Conservation (phyloP, 2,329 filamentous ascomycete genomes). For the Colletotrichum sp. region DNA sequence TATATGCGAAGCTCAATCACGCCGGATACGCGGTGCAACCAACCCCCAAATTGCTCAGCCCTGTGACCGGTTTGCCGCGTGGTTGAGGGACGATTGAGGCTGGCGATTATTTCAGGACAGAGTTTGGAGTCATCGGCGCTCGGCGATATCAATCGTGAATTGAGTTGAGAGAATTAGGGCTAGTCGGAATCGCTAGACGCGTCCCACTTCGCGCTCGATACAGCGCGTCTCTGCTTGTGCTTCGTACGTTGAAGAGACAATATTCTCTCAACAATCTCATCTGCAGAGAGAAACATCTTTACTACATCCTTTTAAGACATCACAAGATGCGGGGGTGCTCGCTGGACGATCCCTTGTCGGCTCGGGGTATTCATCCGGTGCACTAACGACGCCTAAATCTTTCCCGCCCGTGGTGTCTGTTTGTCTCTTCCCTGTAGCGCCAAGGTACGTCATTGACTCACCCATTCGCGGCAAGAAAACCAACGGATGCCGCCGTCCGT, state of each 20-base stretch:
- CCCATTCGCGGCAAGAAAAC: not conserved
- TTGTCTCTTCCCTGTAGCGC: not conserved
- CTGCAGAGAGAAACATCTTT: not conserved
- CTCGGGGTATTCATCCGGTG: not conserved
- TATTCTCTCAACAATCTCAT: not conserved
- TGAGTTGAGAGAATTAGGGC: not conserved
- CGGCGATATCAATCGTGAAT: not conserved
- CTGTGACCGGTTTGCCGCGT: not conserved
- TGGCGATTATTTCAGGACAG: not conserved
- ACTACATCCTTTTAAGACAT: not conserved
- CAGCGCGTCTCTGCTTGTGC: not conserved
- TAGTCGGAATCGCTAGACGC: not conserved
- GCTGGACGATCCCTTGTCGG: not conserved
- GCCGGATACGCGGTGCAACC: not conserved
- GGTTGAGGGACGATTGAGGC: not conserved
- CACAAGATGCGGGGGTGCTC: not conserved
- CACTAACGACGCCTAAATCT: not conserved
- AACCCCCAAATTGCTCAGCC: not conserved
- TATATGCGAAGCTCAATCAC: not conserved
- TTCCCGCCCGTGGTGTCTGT: not conserved
- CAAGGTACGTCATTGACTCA: not conserved
- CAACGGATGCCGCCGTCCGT: not conserved
- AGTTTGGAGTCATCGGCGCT: not conserved
- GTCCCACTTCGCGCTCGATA: constrained; percentile 8
- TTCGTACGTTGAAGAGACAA: not conserved